Base-by-base conservation (phyloP, 441 rosid species). In the Brassica hybrid region DNA sequence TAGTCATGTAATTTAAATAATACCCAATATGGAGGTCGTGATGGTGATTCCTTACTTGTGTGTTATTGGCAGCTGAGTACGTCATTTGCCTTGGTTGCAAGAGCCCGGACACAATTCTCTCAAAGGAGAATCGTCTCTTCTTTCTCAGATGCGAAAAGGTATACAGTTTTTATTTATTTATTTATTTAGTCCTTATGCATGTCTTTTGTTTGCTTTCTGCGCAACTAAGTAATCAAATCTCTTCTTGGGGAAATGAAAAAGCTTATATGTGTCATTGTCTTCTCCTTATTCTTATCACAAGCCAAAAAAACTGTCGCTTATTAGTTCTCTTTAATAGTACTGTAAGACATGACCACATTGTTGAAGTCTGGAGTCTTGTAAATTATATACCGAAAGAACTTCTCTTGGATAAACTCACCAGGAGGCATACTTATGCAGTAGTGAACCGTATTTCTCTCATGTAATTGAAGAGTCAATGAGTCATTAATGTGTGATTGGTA, bases 61-160 rank as follows among this genome's bases (percentile, higher is more conserved):
- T 2, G n/a, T 70, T 67, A 8, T 66, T 74, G n/a, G 32, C 81
- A 88, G 91, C 82, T 77, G 90, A 89, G 75, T 88, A 86, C 69
- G 91, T 88, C 50, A 82, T 85, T 54, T 88, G 88, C 79, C 70
- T 81, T 75, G 85, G 88, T 69, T 89, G 91, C 77, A 89, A 83
- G 84, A 88, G 89, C 81, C 89, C 90, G n/a, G 89, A 86, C n/a
- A n/a, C n/a, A n/a, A n/a, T n/a, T n/a, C n/a, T n/a, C n/a, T n/a
- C n/a, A n/a, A n/a, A n/a, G n/a, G 90, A 86, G 83, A 86, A 83
- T 70, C 82, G 83, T 62, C 84, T 85, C 52, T 85, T 85, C 81
- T 88, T 88, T 71, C 78, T 88, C 69, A 78, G 87, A 85, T 88
- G 91, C 17, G 91, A 88, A 80, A 85, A 85, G 90, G 87, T 88